Conservation (phyloP, 1,284 basidiomycete genomes). For the Neotropicomus parvogracilis region DNA sequence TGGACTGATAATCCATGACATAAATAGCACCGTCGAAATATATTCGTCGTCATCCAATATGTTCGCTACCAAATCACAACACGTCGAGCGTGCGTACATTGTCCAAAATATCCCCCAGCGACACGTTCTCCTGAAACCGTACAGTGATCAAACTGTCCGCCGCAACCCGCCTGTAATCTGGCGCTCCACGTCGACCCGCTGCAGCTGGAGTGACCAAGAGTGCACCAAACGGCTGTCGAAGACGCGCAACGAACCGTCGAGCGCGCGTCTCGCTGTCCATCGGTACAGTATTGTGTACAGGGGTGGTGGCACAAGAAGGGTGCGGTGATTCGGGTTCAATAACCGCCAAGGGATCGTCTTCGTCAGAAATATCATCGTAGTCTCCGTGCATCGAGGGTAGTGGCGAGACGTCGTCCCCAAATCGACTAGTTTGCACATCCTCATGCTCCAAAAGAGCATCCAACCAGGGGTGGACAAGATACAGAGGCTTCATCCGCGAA, state of each 20-base stretch:
- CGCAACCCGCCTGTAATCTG: background rate
- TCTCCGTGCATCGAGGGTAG: background rate
- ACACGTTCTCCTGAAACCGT: background rate
- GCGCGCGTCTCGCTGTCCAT: background rate
- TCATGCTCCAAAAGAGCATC: background rate
- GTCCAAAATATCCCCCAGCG: background rate
- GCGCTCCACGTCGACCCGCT: background rate
- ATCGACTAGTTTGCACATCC: too few species aligned
- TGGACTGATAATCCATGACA: too few species aligned
- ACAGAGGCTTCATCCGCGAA: background rate
- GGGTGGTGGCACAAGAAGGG: background rate
- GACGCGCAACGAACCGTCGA: background rate
- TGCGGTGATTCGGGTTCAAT: background rate
- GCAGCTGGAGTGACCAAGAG: background rate
- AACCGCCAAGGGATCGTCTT: background rate
- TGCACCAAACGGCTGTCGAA: background rate
- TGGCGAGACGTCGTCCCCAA: background rate
- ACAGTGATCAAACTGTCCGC: background rate
- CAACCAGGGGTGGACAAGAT: slow-evolving; percentile 4
- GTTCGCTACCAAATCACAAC: background rate
- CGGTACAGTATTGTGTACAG: fast-evolving
- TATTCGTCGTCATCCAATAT: too few species aligned
- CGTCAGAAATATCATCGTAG: background rate
- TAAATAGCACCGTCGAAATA: too few species aligned
- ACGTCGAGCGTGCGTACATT: background rate